Percentiles rank a stretch among this genome's conserved stretches.
These are phyloP conservation scores for Glonium stellatum DNA, from an alignment of 495 filamentous ascomycete species.

Conservation along the genomic window DNA sequence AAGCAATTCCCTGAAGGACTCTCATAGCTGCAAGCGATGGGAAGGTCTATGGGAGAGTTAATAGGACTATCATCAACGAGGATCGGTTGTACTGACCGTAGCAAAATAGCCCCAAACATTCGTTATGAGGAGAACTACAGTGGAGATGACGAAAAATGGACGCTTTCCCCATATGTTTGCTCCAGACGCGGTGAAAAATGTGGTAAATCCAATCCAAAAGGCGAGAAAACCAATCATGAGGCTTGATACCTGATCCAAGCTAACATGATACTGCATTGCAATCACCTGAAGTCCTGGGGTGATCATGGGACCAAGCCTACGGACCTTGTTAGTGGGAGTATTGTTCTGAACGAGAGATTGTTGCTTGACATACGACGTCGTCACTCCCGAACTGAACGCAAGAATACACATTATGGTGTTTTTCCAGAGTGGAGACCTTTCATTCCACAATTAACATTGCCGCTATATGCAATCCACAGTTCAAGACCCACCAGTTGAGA, in stretches of 20 bases:
- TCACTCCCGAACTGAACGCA: slow-evolving; percentile 25
- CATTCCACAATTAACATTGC: neutral
- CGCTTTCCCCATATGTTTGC: slow-evolving; percentile 38
- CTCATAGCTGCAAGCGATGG: slow-evolving; percentile 41
- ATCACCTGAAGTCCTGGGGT: slow-evolving; percentile 46
- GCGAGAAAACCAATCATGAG: slow-evolving; percentile 34
- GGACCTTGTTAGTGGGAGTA: neutral
- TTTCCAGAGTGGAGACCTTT: slow-evolving; percentile 22
- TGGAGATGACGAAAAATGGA: slow-evolving; percentile 37
- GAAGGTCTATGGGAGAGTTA: slow-evolving; percentile 23
- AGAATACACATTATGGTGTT: slow-evolving; percentile 24
- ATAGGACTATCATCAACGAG: neutral
- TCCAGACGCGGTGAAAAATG: slow-evolving; percentile 36
- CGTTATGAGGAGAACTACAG: slow-evolving; percentile 26
- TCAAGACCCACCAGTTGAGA: slow-evolving; percentile 64
- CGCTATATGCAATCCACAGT: neutral
- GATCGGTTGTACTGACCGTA: neutral
- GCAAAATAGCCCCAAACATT: slow-evolving; percentile 35
- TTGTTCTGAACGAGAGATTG: neutral
- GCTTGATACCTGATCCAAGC: slow-evolving; percentile 30
- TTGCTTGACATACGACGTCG: slow-evolving; percentile 15
- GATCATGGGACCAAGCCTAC: slow-evolving; percentile 57
- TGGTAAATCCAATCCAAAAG: slow-evolving; percentile 32
- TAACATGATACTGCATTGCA: slow-evolving; percentile 28
- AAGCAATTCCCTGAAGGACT: slow-evolving; percentile 79